Percentiles rank a stretch among this genome's conserved stretches.
Conservation (phyloP, 257 asterid genomes). For the Haberlea rhodopensis region DNA sequence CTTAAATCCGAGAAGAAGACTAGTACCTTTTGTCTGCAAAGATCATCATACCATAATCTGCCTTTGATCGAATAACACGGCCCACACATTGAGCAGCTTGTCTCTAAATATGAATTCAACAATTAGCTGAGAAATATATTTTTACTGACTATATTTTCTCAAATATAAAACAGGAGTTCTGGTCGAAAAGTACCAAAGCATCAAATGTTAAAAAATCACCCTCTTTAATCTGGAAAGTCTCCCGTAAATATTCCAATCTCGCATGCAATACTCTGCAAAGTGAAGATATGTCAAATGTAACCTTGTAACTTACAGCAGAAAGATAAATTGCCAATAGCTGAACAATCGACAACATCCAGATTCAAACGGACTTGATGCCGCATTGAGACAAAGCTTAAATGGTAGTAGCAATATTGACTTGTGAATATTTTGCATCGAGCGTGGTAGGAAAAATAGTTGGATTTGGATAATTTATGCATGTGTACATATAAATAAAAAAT, state of each 20-base stretch:
- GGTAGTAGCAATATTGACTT: neutral
- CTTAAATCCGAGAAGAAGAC: neutral
- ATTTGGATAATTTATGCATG: neutral
- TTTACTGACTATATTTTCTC: neutral
- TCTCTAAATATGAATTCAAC: conserved; percentile 47
- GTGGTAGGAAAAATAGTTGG: neutral
- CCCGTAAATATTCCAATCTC: conserved; percentile 83
- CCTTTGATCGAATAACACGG: conserved; percentile 95
- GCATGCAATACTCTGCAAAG: conserved; percentile 85
- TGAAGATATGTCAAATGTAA: conserved; percentile 16
- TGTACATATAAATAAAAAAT: too few species aligned
- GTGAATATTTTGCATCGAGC: neutral
- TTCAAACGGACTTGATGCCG: neutral
- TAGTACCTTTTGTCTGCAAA: conserved; percentile 95
- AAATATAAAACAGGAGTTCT: conserved; percentile 1
- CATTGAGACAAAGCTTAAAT: neutral
- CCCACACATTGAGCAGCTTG: conserved; percentile 99
- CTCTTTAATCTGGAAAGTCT: conserved; percentile 96
- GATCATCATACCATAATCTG: conserved; percentile 99
- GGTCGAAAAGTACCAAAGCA: conserved; percentile 71
- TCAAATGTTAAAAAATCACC: conserved; percentile 94
- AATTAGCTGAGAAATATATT: conserved; percentile 1
- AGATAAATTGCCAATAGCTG: neutral
- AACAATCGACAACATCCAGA: neutral
- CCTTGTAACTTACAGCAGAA: conserved; percentile 10